Evolutionary conservation across 1,284 basidiomycete genomes (phyloP).

Genomic region (Pterulicium gracile): DNA sequence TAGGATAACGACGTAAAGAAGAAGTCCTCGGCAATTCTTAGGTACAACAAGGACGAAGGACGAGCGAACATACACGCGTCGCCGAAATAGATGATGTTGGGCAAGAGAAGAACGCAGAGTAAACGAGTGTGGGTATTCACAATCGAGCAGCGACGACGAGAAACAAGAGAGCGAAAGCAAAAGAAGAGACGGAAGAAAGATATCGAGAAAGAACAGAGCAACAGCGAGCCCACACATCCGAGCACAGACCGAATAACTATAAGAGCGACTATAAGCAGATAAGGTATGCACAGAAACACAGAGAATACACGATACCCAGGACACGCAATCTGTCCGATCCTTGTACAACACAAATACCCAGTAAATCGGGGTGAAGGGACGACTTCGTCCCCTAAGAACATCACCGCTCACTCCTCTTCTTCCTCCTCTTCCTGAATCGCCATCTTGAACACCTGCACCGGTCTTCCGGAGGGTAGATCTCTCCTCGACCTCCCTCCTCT

Average conservation of each 20-base stretch:
- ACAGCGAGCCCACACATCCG: conserved; percentile 5
- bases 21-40: too few species aligned
- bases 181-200: neutral
- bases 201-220: conserved; percentile 22
- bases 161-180: neutral
- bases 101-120: neutral
- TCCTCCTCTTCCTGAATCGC: conserved; percentile 72
- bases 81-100: neutral
- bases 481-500: conserved; percentile 37
- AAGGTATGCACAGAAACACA: neutral
- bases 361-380: neutral
- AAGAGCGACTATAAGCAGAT: neutral
- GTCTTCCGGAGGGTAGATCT: conserved; percentile 50
- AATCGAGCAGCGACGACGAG: conserved; percentile 20
- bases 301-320: neutral
- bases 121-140: neutral
- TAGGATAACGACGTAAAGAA: too few species aligned
- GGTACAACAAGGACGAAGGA: neutral
- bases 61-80: too few species aligned
- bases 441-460: conserved; percentile 52
- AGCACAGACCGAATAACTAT: neutral
- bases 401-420: conserved; percentile 38
- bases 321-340: neutral
- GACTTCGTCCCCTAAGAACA: neutral
- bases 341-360: neutral